Conservation (phyloP, 1,139 yeast genomes). For the Blastobotrys aristatus region DNA sequence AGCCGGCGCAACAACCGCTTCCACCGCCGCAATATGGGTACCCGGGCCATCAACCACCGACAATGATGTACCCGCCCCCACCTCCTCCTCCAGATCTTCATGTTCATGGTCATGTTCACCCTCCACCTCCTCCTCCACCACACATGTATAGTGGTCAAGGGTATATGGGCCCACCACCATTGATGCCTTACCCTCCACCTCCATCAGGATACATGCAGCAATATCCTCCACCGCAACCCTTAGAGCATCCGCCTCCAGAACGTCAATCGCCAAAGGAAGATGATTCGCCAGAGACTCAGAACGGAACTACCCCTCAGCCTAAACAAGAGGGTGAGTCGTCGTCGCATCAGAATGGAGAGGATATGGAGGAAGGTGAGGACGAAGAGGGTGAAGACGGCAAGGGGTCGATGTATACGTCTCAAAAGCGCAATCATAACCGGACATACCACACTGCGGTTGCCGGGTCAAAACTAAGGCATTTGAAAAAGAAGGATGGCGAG, state of each 20-base stretch:
- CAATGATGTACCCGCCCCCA: conserved; percentile 4
- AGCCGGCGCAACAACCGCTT: conserved; percentile 1
- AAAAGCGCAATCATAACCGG: conserved; percentile 18
- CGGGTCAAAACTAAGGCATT: conserved; percentile 51
- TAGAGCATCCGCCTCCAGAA: neutral
- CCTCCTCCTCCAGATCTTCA: conserved; percentile 1
- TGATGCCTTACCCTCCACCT: conserved; percentile 4
- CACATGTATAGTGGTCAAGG: too few species aligned
- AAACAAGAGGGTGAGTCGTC: neutral
- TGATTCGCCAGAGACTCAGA: neutral
- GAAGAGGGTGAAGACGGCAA: neutral
- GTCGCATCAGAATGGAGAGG: neutral
- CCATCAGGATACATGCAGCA: neutral
- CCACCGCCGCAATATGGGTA: neutral
- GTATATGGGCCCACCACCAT: neutral
- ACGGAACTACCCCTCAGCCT: neutral
- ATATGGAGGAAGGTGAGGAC: neutral
- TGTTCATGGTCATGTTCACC: neutral
- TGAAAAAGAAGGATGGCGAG: conserved; percentile 88
- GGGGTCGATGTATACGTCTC: neutral
- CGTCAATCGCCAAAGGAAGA: neutral
- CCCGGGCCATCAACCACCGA: conserved; percentile 3
- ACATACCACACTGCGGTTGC: conserved; percentile 30
- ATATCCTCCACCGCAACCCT: neutral
- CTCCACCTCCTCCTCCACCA: conserved; percentile 4